Evolutionary conservation across 306 rosid species (phyloP).

Genomic region (Astragalus membranaceus): DNA sequence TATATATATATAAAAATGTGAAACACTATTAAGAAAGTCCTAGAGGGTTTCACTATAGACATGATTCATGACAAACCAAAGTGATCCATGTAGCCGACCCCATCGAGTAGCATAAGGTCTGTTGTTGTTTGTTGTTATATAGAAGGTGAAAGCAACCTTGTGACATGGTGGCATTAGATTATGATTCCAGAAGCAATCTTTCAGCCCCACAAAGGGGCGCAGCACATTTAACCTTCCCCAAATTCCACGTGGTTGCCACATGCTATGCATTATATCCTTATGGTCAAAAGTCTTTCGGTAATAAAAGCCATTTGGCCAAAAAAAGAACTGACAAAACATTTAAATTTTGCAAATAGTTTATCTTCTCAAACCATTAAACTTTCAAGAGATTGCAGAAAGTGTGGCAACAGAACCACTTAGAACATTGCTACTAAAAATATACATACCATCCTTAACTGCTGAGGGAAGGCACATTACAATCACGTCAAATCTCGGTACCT

Average conservation of each 20-base stretch:
- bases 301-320: neutral
- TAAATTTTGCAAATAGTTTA: neutral
- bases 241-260: neutral
- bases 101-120: no score
- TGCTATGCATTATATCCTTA: neutral
- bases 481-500: slow-evolving; percentile 75
- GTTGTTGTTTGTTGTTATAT: neutral
- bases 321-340: neutral
- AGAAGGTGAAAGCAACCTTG: neutral
- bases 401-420: neutral
- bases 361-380: neutral
- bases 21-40: neutral
- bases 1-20: no score
- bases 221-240: neutral
- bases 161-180: neutral
- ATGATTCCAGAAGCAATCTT: neutral
- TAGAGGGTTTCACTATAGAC: no score
- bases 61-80: no score
- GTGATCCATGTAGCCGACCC: no score
- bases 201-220: neutral
- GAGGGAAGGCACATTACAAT: slow-evolving; percentile 73
- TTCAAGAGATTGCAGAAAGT: neutral
- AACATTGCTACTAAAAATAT: neutral
- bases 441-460: slow-evolving; percentile 60
- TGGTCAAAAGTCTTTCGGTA: no score